Percentiles rank a stretch among this genome's conserved stretches.
Evolutionary conservation across 192 early-diverging fungal genomes (phyloP).

Genomic region (Diversispora eburnea): DNA sequence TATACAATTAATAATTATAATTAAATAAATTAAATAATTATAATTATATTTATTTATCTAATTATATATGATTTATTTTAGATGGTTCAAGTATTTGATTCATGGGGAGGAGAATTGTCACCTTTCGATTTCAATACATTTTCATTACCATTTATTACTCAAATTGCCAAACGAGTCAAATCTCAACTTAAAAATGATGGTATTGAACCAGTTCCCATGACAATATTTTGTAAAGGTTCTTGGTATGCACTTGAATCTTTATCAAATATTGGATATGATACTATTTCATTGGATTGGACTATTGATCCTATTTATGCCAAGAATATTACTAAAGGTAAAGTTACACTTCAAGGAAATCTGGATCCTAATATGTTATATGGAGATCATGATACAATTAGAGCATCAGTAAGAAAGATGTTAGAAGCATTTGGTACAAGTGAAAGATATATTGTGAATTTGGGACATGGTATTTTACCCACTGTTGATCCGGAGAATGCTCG

Average conservation of each 20-base stretch:
- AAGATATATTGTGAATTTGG: conserved; percentile 91
- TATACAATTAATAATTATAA: not conserved
- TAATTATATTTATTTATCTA: not conserved
- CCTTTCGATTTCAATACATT: conserved; percentile 78
- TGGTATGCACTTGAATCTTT: conserved; percentile 82
- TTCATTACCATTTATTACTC: conserved; percentile 83
- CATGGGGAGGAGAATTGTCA: conserved; percentile 90
- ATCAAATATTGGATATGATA: conserved; percentile 69
- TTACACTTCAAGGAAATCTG: conserved; percentile 91
- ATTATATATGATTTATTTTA: conserved; percentile 31
- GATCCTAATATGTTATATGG: conserved; percentile 86
- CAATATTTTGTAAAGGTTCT: conserved; percentile 89
- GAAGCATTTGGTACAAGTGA: conserved; percentile 65
- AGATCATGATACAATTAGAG: conserved; percentile 66
- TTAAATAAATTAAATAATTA: not conserved
- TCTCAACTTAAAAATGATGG: conserved; percentile 36
- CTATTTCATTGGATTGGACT: conserved; percentile 91
- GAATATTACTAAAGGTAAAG: conserved; percentile 46
- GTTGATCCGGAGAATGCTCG: conserved; percentile 68
- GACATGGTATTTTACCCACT: conserved; percentile 92
- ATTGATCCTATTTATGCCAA: conserved; percentile 65
- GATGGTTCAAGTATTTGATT: conserved; percentile 97
- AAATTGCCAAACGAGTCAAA: conserved; percentile 80
- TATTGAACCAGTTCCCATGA: conserved; percentile 70
- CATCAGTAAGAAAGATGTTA: conserved; percentile 75